Conservation (phyloP, 345 rosid genomes). For the Heritiera littoralis region DNA sequence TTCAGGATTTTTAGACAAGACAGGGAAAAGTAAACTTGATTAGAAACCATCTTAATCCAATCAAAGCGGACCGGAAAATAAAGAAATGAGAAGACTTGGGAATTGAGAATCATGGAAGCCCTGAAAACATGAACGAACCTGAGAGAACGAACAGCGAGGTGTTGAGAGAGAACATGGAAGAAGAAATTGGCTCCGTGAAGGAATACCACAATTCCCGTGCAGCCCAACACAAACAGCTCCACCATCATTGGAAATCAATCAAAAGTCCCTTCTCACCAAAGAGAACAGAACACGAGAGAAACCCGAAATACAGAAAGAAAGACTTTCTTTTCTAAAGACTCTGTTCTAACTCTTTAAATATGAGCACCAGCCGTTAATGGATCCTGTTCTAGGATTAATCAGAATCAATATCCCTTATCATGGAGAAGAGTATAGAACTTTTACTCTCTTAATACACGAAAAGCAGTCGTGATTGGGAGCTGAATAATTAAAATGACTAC, state of each 20-base stretch:
- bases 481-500: neutral
- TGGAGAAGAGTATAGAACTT: neutral
- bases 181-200: slow-evolving; percentile 67
- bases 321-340: neutral
- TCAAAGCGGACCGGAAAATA: neutral
- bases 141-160: slow-evolving; percentile 50
- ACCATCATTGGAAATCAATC: slow-evolving; percentile 32
- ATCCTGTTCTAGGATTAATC: no score
- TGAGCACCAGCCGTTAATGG: neutral
- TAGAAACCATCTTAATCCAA: neutral
- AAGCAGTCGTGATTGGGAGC: neutral
- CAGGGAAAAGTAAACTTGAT: neutral
- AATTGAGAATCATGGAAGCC: neutral
- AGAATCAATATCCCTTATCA: neutral
- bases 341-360: neutral
- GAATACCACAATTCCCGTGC: slow-evolving; percentile 58
- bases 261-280: neutral
- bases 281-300: neutral
- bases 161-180: slow-evolving; percentile 57
- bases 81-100: neutral
- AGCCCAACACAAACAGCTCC: slow-evolving; percentile 55
- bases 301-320: neutral
- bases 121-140: slow-evolving; percentile 30
- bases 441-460: neutral
- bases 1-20: neutral